Evolutionary conservation across 352 stramenopile genomes (phyloP).

Genomic region (Globisporangium splendens): DNA sequence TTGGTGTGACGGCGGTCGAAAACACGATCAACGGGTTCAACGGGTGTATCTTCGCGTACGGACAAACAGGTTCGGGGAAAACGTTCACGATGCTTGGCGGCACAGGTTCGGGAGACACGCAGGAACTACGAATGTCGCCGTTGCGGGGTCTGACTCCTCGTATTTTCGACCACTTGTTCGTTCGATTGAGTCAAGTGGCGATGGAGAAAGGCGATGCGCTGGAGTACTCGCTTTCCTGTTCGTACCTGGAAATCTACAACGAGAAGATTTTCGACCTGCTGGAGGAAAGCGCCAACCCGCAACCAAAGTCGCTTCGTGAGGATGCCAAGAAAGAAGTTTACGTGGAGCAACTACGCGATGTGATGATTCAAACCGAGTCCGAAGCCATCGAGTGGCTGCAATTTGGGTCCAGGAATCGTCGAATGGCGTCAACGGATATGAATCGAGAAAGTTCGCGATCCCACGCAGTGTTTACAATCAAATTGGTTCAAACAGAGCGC

Average conservation of each 20-base stretch:
- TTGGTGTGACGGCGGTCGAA: constrained; percentile 70
- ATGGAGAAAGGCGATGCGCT: constrained; percentile 41
- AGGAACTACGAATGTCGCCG: constrained; percentile 46
- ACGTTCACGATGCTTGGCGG: constrained; percentile 87
- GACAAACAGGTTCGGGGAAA: constrained; percentile 86
- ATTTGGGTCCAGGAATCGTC: constrained; percentile 82
- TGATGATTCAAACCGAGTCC: constrained; percentile 51
- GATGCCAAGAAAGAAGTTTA: constrained; percentile 76
- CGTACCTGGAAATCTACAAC: constrained; percentile 91
- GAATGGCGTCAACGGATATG: constrained; percentile 96
- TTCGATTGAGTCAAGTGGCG: constrained; percentile 39
- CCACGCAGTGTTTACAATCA: constrained; percentile 97
- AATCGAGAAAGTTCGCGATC: constrained; percentile 95
- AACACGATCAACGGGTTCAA: constrained; percentile 86
- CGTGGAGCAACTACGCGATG: constrained; percentile 72
- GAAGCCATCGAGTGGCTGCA: constrained; percentile 78
- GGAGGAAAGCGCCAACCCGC: constrained; percentile 44
- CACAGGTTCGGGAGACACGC: constrained; percentile 21
- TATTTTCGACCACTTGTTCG: constrained; percentile 84
- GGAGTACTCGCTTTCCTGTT: constrained; percentile 69
- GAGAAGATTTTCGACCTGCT: constrained; percentile 88
- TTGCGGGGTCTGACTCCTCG: constrained; percentile 76
- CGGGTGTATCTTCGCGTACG: constrained; percentile 88
- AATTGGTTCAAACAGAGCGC: constrained; percentile 83
- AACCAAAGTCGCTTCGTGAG: constrained; percentile 73